Evolutionary conservation across 1,139 yeast species (phyloP), one percentile per base, ranked within the genome.

Genomic region (Suhomyces maxii): DNA sequence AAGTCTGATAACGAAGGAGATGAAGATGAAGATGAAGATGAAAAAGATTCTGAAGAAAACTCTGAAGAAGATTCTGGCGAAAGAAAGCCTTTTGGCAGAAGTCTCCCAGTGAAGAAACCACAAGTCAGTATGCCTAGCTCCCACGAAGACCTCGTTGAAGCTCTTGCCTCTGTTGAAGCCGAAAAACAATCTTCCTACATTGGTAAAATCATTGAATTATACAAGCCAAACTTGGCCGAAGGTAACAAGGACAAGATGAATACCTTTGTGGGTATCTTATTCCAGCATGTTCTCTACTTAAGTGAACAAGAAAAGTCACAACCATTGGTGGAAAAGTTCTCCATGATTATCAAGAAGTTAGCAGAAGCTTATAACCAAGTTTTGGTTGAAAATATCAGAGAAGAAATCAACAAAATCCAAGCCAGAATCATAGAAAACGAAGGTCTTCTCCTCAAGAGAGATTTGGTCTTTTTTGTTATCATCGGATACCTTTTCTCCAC

Each of bases 401-500:
- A 50, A 30, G 65, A 65, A 44, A 64, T 75, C 45, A 61, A 60
- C 36, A 69, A 67, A 11, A 73, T 84, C 11, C 88, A 84, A 59
- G 63, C 62, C 26, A 71, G 82, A 52, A 71, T 84, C 33, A 57
- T 64, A 14, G 55, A 53, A 18, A 38, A 38, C 32, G 36, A 38
- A 1, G 50, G 50, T 1, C 36, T 53, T n/a, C 35, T 44, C 6
- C 43, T 38, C 14, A 67, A 68, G 44, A 69, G 79, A 26, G 95
- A 90, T 60, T 66, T 90, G 49, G 68, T 88, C 6, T 79, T 85
- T 50, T 88, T 86, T 58, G 76, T 83, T 0, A 60, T 89, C 23
- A 75, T 90, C 50, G 97, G 97, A 8, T 71, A 77, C 46, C 63
- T 91, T 9, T 95, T 87, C 60, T 90, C 99, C 1, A 89, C 97